phyloP scores from a whole-genome alignment of 257 asterid species.

The Paulownia fortunei region DNA sequence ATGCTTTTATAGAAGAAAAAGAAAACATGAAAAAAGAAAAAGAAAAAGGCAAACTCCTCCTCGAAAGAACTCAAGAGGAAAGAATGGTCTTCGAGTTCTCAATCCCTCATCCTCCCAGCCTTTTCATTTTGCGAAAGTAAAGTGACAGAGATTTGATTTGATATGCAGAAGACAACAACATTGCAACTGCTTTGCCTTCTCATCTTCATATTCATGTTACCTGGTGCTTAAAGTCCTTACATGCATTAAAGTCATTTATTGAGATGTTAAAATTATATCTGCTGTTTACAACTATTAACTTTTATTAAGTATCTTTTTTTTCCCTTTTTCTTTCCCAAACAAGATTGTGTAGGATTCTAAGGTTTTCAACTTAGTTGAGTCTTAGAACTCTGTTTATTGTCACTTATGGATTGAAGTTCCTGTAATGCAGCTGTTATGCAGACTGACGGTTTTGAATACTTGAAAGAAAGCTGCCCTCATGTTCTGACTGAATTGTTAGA shows the following conservation, averaged over 20 bases:
- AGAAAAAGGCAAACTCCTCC: too few relatives aligned
- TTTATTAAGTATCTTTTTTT: background rate
- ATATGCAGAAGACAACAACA: background rate
- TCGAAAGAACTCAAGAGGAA: background rate
- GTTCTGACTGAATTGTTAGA: constrained; percentile 86
- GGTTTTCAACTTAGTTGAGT: background rate
- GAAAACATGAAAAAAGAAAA: too few relatives aligned
- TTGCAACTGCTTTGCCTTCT: background rate
- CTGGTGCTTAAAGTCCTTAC: background rate
- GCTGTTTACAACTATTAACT: background rate
- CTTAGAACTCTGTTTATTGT: background rate
- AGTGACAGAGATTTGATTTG: background rate
- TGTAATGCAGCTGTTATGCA: constrained; percentile 93
- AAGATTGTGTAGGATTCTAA: background rate
- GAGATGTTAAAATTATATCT: background rate
- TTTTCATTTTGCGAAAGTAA: background rate
- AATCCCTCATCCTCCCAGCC: background rate
- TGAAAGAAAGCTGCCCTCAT: constrained; percentile 87
- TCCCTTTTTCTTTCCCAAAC: too few relatives aligned
- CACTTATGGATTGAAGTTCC: constrained; percentile 19
- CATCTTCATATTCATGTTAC: background rate
- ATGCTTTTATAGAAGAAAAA: background rate
- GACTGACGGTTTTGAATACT: constrained; percentile 88
- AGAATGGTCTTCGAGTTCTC: background rate
- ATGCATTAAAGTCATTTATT: background rate